A percentile compares a stretch with the other conserved stretches of the same genome.
Evolutionary conservation across 768 basidiomycete species (phyloP).

Genomic region (Tulasnella calospora): DNA sequence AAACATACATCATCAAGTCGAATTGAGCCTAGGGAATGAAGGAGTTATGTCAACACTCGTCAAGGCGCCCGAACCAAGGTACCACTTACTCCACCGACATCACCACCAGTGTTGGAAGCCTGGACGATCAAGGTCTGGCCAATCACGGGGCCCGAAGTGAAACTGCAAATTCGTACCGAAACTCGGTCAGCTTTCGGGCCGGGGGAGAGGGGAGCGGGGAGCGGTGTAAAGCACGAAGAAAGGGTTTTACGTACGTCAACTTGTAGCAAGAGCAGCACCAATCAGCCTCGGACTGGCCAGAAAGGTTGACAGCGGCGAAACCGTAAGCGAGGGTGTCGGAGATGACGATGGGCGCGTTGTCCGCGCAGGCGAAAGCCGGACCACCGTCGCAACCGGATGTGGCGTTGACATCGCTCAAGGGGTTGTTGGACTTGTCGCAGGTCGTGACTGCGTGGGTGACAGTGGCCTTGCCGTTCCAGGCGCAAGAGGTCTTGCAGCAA

Average conservation of each 20-base stretch:
- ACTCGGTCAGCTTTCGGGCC: not conserved
- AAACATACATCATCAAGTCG: slow-evolving; percentile 26
- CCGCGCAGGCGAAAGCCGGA: slow-evolving; percentile 25
- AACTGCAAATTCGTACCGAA: slow-evolving; percentile 1
- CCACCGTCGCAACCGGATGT: slow-evolving; percentile 26
- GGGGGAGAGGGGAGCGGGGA: no score
- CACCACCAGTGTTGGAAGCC: slow-evolving; percentile 33
- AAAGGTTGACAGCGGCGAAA: slow-evolving; percentile 29
- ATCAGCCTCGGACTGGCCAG: slow-evolving; percentile 24
- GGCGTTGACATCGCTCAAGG: slow-evolving; percentile 16
- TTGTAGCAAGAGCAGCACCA: slow-evolving; percentile 34
- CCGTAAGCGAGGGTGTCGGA: slow-evolving; percentile 28
- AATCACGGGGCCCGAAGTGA: slow-evolving; percentile 32
- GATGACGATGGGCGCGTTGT: slow-evolving; percentile 28
- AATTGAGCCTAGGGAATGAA: not conserved
- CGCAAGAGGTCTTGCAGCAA: slow-evolving; percentile 30
- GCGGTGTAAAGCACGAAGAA: no score
- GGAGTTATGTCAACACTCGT: not conserved
- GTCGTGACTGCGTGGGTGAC: slow-evolving; percentile 27
- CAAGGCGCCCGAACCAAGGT: not conserved
- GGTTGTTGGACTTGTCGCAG: slow-evolving; percentile 25
- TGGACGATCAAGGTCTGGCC: slow-evolving; percentile 34
- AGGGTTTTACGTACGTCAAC: slow-evolving; percentile 26
- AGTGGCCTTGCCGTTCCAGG: slow-evolving; percentile 28
- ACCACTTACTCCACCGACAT: not conserved